Evolutionary conservation across 305 asterid genomes (phyloP).

Genomic region (Plantago coronopus): DNA sequence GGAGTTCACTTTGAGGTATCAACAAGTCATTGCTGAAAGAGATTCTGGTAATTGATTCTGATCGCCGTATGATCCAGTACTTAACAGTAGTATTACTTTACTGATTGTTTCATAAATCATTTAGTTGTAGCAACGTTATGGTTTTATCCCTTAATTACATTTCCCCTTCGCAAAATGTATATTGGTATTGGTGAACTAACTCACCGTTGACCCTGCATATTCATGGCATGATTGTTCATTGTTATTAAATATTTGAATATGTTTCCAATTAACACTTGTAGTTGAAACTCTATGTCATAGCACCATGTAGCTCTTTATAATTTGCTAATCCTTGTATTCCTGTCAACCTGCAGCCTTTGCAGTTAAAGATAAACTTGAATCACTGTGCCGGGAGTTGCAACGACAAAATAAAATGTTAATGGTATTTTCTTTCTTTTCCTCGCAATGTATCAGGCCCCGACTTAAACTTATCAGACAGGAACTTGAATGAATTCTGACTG

Average conservation of each 20-base stretch:
- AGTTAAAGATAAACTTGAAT: constrained; percentile 92
- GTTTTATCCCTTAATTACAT: not conserved
- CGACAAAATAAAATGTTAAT: constrained; percentile 86
- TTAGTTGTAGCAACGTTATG: not conserved
- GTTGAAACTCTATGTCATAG: constrained; percentile 14
- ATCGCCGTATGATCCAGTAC: constrained; percentile 17
- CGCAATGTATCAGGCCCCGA: constrained; percentile 18
- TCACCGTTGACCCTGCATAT: constrained; percentile 9
- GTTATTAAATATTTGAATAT: not conserved
- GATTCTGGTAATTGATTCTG: constrained; percentile 71
- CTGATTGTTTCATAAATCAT: constrained; percentile 12
- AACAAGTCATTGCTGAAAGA: constrained; percentile 81
- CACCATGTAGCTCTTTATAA: not conserved
- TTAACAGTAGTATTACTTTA: constrained; percentile 9
- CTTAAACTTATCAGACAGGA: constrained; percentile 14
- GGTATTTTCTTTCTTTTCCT: constrained; percentile 44
- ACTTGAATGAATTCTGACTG: constrained; percentile 10
- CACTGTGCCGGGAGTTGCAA: constrained; percentile 94
- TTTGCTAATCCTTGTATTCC: constrained; percentile 23
- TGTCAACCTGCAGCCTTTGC: constrained; percentile 66
- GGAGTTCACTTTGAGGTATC: constrained; percentile 88
- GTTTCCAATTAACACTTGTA: not conserved
- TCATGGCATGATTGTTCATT: constrained; percentile 7
- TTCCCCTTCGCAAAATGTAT: not conserved
- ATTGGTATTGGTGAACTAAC: not conserved